Percentiles rank a stretch among this genome's conserved stretches.
Conservation (phyloP, 176 grass and related monocot species). For the Eleusine indica region DNA sequence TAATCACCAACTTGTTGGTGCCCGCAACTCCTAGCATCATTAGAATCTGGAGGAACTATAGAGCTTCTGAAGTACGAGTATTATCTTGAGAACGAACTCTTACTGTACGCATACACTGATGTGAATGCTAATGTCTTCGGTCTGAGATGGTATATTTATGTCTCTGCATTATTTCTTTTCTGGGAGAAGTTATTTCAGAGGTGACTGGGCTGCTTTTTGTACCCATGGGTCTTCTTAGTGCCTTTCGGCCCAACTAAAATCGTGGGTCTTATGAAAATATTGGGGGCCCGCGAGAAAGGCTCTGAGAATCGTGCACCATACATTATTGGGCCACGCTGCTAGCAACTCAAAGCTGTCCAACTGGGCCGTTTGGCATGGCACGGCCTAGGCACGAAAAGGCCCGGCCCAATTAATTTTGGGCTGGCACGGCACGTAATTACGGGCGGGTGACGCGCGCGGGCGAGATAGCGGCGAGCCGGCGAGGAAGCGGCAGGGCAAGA, state of each 20-base stretch:
- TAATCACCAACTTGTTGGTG: conserved; percentile 45
- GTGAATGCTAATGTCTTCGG: neutral
- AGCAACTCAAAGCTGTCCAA: neutral
- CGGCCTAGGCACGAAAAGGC: no score
- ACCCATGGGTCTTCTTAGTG: neutral
- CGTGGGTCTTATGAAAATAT: neutral
- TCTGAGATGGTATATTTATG: neutral
- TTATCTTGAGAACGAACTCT: neutral
- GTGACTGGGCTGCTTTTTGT: neutral
- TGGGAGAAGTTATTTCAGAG: no score
- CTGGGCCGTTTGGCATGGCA: no score
- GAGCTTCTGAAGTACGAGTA: conserved; percentile 10
- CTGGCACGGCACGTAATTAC: no score
- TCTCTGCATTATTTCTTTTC: neutral
- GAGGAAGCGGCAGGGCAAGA: no score
- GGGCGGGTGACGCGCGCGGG: no score
- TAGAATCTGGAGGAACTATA: neutral
- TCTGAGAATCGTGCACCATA: neutral
- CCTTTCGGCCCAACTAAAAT: neutral
- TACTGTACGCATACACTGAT: conserved; percentile 6
- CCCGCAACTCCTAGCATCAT: conserved; percentile 2
- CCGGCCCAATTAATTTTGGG: no score
- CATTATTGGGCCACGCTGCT: neutral
- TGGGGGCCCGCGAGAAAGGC: neutral
- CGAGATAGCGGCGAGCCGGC: no score